Base-by-base conservation (phyloP, 2,329 filamentous ascomycete genomes). In the Chaetomium sp. region DNA sequence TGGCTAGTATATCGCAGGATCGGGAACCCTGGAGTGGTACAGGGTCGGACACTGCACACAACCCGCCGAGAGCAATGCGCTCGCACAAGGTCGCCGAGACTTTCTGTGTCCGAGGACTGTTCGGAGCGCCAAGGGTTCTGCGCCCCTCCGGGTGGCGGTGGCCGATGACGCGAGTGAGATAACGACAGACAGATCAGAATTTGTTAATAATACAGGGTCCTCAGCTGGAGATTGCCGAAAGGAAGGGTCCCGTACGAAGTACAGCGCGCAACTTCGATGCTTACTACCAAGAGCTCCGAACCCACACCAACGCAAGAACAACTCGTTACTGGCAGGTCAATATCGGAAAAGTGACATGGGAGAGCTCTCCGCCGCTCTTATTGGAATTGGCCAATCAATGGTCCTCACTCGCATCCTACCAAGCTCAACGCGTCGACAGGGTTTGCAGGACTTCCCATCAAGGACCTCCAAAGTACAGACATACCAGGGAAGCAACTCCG, bases 1-100 rank as follows among this genome's bases (percentile, higher is more conserved):
- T 57, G 60, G 64, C 56, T 65, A 45, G 59, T 35, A 35, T 27
- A 54, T 63, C 53, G 53, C 53, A 64, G 63, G 57, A 64, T 61
- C 57, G 13, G 29, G 9, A 35, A 27, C 53, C 63, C 47, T 60
- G 53, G 13, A 2, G 56, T 42, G 16, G 16, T 7, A 4, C 45
- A 49, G 50, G 58, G 58, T 4, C 50, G 42, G 35, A 9, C 23
- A 49, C 35, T 23, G 49, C 49, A 16, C 23, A 31, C 45, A 57
- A 45, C 29, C 45, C 60, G 45, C 54, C 53, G 54, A 51, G 25
- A 6, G 27, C 9, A 2, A 23, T 33, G n/a, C 23, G 29, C 27
- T 27, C 49, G 10, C 27, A 45, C 50, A n/a, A 35, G 42, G 38
- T 56, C 50, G 50, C 27, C 16, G 50, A 38, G 27, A 38, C 38